A percentile compares a stretch with the other conserved stretches of the same genome.
phyloP scores from a whole-genome alignment of 2,329 filamentous ascomycete genomes.

The Ophidiomyces ophidiicola region DNA sequence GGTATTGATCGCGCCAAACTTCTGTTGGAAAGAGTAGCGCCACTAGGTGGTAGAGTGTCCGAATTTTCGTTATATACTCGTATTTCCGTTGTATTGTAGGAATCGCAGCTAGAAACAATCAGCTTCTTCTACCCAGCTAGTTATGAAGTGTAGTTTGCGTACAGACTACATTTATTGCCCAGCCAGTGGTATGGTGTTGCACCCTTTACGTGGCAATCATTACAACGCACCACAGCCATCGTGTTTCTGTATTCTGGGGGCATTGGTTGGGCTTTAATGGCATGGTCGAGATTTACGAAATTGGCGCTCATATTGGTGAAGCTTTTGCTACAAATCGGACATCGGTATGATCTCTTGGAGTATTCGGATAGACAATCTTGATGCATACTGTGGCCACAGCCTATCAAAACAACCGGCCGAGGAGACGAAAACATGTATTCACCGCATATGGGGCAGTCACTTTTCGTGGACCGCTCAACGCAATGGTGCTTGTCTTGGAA shows the following conservation, averaged over 20 bases:
- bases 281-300: conserved; percentile 79
- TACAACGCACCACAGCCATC: conserved; percentile 75
- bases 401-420: conserved; percentile 81
- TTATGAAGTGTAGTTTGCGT: conserved; percentile 16
- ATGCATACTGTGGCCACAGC: conserved; percentile 92
- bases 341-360: conserved; percentile 84
- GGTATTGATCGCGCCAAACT: conserved; percentile 3
- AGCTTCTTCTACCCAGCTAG: not conserved
- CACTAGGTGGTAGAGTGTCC: no score
- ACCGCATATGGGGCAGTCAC: conserved; percentile 90
- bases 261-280: conserved; percentile 85
- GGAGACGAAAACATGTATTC: conserved; percentile 94
- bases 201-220: conserved; percentile 83
- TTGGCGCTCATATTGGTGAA: conserved; percentile 96
- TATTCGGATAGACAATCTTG: conserved; percentile 77
- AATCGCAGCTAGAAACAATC: conserved; percentile 30
- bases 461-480: conserved; percentile 86
- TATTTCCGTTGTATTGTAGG: conserved; percentile 37
- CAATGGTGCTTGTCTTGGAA: conserved; percentile 80
- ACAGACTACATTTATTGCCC: conserved; percentile 68
- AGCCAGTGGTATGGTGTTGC: conserved; percentile 88
- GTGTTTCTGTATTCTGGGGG: conserved; percentile 69
- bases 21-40: not conserved
- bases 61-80: no score
- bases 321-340: conserved; percentile 90